Base-by-base conservation (phyloP, 2,329 filamentous ascomycete genomes). In the Curvularia eragrostidis region DNA sequence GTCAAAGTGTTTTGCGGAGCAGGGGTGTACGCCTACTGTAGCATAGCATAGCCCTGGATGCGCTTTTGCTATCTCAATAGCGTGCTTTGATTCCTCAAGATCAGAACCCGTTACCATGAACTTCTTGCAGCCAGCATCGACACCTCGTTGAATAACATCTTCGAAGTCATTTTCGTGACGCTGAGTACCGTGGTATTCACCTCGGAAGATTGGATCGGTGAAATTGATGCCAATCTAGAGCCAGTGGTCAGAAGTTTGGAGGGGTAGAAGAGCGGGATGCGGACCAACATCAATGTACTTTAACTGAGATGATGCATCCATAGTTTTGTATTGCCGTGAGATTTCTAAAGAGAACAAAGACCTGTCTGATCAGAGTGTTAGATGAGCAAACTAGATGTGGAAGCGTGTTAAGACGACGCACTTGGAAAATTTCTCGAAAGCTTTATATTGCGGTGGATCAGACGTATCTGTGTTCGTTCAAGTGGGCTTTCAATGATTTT, bases 91-190 rank as follows among this genome's bases (percentile, higher is more conserved):
- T 76, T 93, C 93, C 50, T 83, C 81, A 48, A 98, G 83, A 73
- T 95, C 91, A 1, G 93, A 97, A 19, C 95, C 95, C 0, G 95
- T 99, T 32, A 98, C 86, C 81, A 99, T 94, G 70, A 99, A 86
- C 71, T 97, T 97, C 57, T 84, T 81, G 74, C 93, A 97, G 38
- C 95, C 94, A 2, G 90, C 88, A 63, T 91, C 85, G 15, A 84
- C 79, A 3, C 92, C 93, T 63, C 95, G 85, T 62, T 89, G 82
- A n/a, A 99, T 80, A 24, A 99, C 91, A 63, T 87, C 89, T 26
- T 83, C 76, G 15, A 94, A 84, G 73, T 96, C 91, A 68, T 91
- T 83, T 10, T 88, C 85, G 68, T 96, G 92, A 24, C 82, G 82
- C 71, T 91, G 84, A 61, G 88, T 93, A 70, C 91, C 91, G 72